Evolutionary conservation across 2,329 filamentous ascomycete species (phyloP), one percentile per base, ranked within the genome.

Genomic region (Cladophialophora bantiana): DNA sequence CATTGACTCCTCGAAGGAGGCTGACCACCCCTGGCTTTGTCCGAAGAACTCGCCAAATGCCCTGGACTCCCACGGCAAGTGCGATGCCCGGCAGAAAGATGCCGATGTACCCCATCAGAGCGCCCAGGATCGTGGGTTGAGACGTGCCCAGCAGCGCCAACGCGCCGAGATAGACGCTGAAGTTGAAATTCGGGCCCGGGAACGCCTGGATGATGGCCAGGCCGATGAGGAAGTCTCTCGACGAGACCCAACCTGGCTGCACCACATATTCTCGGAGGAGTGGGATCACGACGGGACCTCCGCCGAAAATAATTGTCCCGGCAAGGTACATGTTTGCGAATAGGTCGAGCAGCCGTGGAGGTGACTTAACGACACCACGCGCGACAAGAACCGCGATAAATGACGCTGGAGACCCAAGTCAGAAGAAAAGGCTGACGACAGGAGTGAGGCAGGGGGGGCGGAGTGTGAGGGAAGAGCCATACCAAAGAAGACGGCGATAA

Each of bases 311-410:
- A 65, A 89, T 85, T 1, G 90, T 92, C 0, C 90, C 90, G 0
- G 90, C 90, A 0, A 92, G 86, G 72, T 89, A 92, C 78, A 93
- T 85, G 75, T 91, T 92, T 4, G 88, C 82, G 72, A 93, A 92
- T 31, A 93, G 83, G 56, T 84, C 81, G 70, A 87, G 87, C 0
- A 83, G 76, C 0, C 87, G 77, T 0, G 86, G 81, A 0, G 77
- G 77, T 9, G 74, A 50, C 0, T 76, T 65, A 10, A 83, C 57
- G 1, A 78, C 56, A 78, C 77, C 68, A 73, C 82, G 76, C 7
- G 45, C 31, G 7, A 67, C 63, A 18, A 70, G 84, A 26, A 90
- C 74, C 1, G 79, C 72, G 57, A 86, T 78, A 70, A 92, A 91
- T 1, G 82, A 83, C 3, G 76, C 78, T 83, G 64, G 52, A 54